Base-by-base conservation (phyloP, 1,284 basidiomycete genomes). In the Trichosporon sp. region DNA sequence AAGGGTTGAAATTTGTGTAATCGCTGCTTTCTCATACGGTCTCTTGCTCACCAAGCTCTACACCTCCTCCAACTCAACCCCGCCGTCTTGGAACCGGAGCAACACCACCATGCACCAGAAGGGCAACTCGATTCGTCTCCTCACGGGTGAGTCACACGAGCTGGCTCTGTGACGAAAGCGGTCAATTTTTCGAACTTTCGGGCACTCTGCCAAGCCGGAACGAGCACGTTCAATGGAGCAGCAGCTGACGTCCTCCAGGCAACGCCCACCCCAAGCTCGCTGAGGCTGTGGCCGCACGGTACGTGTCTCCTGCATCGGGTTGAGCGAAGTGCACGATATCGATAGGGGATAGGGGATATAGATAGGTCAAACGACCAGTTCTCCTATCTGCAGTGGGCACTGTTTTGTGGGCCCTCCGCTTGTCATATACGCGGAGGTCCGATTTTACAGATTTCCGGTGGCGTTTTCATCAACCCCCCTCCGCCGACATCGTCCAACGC, bases 191-290 rank as follows among this genome's bases (percentile, higher is more conserved):
- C n/a, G 59, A 35, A 32, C 59, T 16, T 32, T 63, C 14, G 14
- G 16, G 16, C 14, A 32, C 21, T 11, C 56, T n/a, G 59, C 32
- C 51, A 16, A 54, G 14, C 51, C 19, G 51, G 19, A 40, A 12
- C 63, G 43, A 38, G 38, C 37, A 35, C 63, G 19, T 38, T 19
- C 16, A 21, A 40, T 26, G 16, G 63, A 65, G 19, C 63, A 43
- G n/a, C 37, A 19, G 63, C 63, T 38, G 21, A 54, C 63, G 37
- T 21, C 14, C 10, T 40, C 72, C 46, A 98, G 95, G 96, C 84
- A 99, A 98, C 88, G 94, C 93, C 84, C 96, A 99, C 87, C 94
- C 95, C 76, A 92, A 94, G 88, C 92, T 99, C 85, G 96, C 96
- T 80, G 89, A 92, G 83, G 89, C 91, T 73, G 94, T 99, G 83